Evolutionary conservation across 805 yeast genomes (phyloP).

Genomic region (Spathaspora girioi): DNA sequence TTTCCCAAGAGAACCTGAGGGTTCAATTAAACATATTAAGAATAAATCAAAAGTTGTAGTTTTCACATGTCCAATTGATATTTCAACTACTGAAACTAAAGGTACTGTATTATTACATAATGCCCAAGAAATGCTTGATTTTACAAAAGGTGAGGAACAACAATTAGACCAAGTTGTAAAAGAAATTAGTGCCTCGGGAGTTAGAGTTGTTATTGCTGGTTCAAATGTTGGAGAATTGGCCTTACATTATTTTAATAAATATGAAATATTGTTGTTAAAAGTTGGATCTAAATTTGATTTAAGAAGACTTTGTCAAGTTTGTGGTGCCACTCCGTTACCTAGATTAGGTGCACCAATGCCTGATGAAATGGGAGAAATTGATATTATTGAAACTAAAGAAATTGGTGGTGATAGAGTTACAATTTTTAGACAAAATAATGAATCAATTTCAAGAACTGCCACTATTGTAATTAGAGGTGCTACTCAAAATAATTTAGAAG

Average conservation of each 20-base stretch:
- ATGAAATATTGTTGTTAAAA: constrained; percentile 77
- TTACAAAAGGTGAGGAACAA: constrained; percentile 93
- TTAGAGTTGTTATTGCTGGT: constrained; percentile 90
- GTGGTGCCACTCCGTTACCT: constrained; percentile 96
- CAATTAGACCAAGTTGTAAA: constrained; percentile 84
- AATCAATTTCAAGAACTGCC: constrained; percentile 69
- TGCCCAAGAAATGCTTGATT: constrained; percentile 95
- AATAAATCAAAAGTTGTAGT: constrained; percentile 80
- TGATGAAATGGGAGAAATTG: constrained; percentile 88
- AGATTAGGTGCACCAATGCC: constrained; percentile 93
- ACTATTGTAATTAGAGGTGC: constrained; percentile 96
- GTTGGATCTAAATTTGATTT: constrained; percentile 93
- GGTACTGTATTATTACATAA: constrained; percentile 95
- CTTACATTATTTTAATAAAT: constrained; percentile 85
- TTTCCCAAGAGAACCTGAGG: constrained; percentile 96
- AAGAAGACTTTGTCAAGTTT: constrained; percentile 90
- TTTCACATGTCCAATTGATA: constrained; percentile 90
- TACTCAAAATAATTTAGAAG: constrained; percentile 89
- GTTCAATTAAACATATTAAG: constrained; percentile 64
- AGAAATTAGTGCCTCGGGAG: constrained; percentile 80
- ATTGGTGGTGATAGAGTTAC: constrained; percentile 98
- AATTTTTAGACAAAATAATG: constrained; percentile 72
- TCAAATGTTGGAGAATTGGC: constrained; percentile 91
- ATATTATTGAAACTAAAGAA: constrained; percentile 84
- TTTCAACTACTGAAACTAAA: constrained; percentile 95